A percentile compares a stretch with the other conserved stretches of the same genome.
Conservation (phyloP, 805 yeast species). For the Pichia pseudocactophila region DNA sequence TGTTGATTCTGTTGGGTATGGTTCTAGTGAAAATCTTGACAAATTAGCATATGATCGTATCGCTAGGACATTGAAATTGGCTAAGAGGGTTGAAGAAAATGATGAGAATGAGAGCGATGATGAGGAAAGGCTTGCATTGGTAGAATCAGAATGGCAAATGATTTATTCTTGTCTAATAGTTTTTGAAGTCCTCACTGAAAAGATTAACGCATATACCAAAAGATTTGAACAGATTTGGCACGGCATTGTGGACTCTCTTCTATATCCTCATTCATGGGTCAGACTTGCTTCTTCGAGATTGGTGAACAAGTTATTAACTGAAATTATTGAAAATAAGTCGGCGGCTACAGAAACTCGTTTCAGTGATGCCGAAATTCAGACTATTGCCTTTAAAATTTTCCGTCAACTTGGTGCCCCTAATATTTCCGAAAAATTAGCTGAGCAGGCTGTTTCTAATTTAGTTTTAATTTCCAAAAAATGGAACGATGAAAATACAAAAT, state of each 20-base stretch:
- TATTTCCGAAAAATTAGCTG: slow-evolving; percentile 52
- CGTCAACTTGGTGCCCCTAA: slow-evolving; percentile 80
- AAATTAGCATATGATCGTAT: slow-evolving; percentile 23
- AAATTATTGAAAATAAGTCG: slow-evolving; percentile 14
- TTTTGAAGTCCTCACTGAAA: slow-evolving; percentile 16
- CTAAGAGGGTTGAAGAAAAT: slow-evolving; percentile 28
- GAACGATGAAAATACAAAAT: slow-evolving; percentile 38
- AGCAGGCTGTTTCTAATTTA: slow-evolving; percentile 58
- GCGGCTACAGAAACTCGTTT: slow-evolving; percentile 27
- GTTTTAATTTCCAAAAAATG: slow-evolving; percentile 53
- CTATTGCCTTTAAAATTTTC: slow-evolving; percentile 54
- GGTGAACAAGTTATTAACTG: slow-evolving; percentile 41
- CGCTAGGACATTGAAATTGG: slow-evolving; percentile 13
- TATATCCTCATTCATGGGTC: slow-evolving; percentile 92
- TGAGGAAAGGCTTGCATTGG: slow-evolving; percentile 22
- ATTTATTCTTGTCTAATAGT: slow-evolving; percentile 58
- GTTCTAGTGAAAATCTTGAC: slow-evolving; percentile 19
- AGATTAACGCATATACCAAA: slow-evolving; percentile 30
- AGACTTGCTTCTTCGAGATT: slow-evolving; percentile 59
- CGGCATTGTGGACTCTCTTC: slow-evolving; percentile 41
- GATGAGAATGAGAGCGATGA: slow-evolving; percentile 22
- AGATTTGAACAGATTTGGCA: slow-evolving; percentile 44
- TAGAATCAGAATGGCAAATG: slow-evolving; percentile 56
- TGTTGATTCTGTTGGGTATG: slow-evolving; percentile 38
- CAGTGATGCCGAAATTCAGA: slow-evolving; percentile 43